Evolutionary conservation across 2,329 filamentous ascomycete genomes (phyloP), one percentile per base, ranked within the genome.

Genomic region (Massarina eburnea): DNA sequence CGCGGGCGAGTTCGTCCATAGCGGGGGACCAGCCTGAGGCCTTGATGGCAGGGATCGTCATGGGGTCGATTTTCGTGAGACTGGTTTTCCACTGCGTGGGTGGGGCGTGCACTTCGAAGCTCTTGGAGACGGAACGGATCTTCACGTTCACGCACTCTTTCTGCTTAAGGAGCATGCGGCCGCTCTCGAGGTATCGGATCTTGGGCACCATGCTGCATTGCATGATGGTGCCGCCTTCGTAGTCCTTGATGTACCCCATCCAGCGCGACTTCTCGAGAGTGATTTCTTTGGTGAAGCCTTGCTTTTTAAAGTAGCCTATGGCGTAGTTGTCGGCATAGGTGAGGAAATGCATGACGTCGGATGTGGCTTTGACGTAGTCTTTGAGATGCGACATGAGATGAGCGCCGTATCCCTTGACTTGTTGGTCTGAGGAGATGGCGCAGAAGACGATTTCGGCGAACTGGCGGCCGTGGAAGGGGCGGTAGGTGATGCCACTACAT

Each of bases 161-260:
- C 69, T 99, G 94, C 75, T 99, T 97, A 38, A 96, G 81, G 2
- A 99, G 80, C 90, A 99, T 95, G 52, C 91, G 86, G 3, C 90
- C 88, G 63, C 85, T 83, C 70, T 99, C 92, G 5, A 99, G 84
- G 71, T 99, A 99, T 39, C 94, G 88, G 43, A 97, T 90, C 52
- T 88, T 88, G 7, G 92, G 92, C 17, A 99, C 80, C 94, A 99
- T 97, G 41, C 88, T 90, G 66, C 94, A 99, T 74, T 99, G 94
- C 94, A 99, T 99, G 51, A 99, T 95, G 0, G 94, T 99, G 47
- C 94, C 94, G 46, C 94, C 94, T 72, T 99, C 94, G 70, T 99
- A 99, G 68, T 99, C 94, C 68, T 99, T 99, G 76, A 99, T 99
- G 63, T 97, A 99, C 2, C 94, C 94, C 94, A 97, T 97, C 94